Conservation (phyloP, 371 early-diverging fungal genomes). For the Syncephalastrum racemosum region DNA sequence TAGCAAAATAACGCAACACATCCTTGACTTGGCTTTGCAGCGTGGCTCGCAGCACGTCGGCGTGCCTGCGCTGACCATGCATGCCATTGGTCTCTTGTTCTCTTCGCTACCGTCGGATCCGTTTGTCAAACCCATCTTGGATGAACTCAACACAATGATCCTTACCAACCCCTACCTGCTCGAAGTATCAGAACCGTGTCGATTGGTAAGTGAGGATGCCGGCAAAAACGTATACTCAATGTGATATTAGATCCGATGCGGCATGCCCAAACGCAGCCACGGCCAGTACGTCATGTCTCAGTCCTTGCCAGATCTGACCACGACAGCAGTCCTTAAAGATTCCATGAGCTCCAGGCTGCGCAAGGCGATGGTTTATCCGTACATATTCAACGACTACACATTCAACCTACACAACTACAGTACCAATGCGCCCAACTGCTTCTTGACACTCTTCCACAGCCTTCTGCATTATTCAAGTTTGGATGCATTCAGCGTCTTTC, state of each 20-base stretch:
- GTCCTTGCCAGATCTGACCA: slow-evolving; percentile 37
- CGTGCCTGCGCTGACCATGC: slow-evolving; percentile 43
- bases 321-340: slow-evolving; percentile 34
- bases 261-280: slow-evolving; percentile 39
- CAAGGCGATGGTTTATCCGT: slow-evolving; percentile 52
- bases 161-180: slow-evolving; percentile 41
- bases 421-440: slow-evolving; percentile 62
- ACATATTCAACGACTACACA: slow-evolving; percentile 62
- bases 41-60: slow-evolving; percentile 47
- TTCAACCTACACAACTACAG: slow-evolving; percentile 63
- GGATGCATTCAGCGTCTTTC: slow-evolving; percentile 48
- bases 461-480: slow-evolving; percentile 62
- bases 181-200: slow-evolving; percentile 52
- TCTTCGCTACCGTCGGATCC: slow-evolving; percentile 43
- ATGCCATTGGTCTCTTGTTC: slow-evolving; percentile 47
- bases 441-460: slow-evolving; percentile 64
- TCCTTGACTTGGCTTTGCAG: slow-evolving; percentile 48
- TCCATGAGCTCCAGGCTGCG: slow-evolving; percentile 38
- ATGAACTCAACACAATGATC: slow-evolving; percentile 45
- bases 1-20: slow-evolving; percentile 34
- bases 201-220: slow-evolving; percentile 34
- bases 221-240: not conserved
- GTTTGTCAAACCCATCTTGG: slow-evolving; percentile 43
- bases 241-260: slow-evolving; percentile 42
- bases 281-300: slow-evolving; percentile 39